These are phyloP conservation scores for Pseudopithomyces maydicus DNA, from an alignment of 2,329 filamentous ascomycete species.

Conservation along the genomic window DNA sequence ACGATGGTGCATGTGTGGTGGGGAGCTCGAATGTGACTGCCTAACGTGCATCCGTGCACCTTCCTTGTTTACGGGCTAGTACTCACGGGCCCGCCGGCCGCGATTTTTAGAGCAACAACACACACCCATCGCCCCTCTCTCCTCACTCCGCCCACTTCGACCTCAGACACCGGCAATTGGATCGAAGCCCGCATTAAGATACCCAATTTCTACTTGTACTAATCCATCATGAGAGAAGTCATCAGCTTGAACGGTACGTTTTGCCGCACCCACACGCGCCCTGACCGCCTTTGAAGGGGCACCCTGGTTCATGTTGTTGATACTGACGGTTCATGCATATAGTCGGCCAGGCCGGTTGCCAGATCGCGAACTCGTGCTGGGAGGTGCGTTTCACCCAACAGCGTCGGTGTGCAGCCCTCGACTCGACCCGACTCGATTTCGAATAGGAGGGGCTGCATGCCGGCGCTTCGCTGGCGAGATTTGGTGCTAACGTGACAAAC, in stretches of 20 bases:
- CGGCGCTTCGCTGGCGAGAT: conserved; percentile 40
- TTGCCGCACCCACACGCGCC: conserved; percentile 43
- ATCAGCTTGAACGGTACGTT: conserved; percentile 96
- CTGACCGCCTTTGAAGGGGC: conserved; percentile 47
- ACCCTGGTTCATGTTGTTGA: conserved; percentile 26
- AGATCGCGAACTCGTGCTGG: conserved; percentile 99
- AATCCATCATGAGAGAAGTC: conserved; percentile 91
- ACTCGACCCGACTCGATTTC: conserved; percentile 12
- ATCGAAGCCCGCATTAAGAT: conserved; percentile 27
- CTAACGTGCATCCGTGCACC: conserved; percentile 1
- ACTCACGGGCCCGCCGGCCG: background rate
- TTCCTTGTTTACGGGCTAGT: conserved; percentile 6
- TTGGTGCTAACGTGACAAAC: conserved; percentile 38
- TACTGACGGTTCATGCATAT: conserved; percentile 62
- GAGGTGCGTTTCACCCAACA: conserved; percentile 73
- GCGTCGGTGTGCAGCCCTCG: conserved; percentile 15
- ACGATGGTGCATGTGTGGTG: background rate
- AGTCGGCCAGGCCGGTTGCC: conserved; percentile 99
- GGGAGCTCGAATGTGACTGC: conserved; percentile 1
- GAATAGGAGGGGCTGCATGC: conserved; percentile 31
- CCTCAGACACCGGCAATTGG: conserved; percentile 30
- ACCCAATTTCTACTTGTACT: conserved; percentile 33
- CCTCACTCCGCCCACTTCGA: conserved; percentile 17
- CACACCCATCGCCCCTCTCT: conserved; percentile 12
- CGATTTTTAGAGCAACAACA: conserved; percentile 25